Evolutionary conservation across 192 early-diverging fungal genomes (phyloP), one percentile per base, ranked within the genome.

Genomic region (Gaertneriomyces semiglobifer): DNA sequence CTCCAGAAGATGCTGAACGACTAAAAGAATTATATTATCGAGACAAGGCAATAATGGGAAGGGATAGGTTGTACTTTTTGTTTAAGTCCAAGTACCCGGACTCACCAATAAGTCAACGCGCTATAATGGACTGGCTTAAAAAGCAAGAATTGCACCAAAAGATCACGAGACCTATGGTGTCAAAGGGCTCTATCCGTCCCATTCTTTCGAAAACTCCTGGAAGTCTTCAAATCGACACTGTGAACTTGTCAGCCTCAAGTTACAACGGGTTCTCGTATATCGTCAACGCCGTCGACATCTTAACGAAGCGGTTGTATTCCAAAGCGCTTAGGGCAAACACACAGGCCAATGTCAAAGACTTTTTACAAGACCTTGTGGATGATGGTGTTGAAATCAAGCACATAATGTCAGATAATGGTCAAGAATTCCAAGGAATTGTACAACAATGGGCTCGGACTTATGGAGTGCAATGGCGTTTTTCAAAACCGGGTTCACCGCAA

Each of bases 91-190:
- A 38, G 12, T 60, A 44, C 44, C 59, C 58, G 20, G 48, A n/a
- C n/a, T n/a, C n/a, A n/a, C 45, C 48, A 14, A 68, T 68, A n/a
- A 51, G 46, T 40, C 66, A 68, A 60, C 19, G 66, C 16, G 60
- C 44, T 14, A 33, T 68, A 19, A 20, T 68, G 12, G 25, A 10
- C 14, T 60, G 18, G 18, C 43, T 60, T 14, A 60, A 60, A 44
- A 44, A 20, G 20, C 59, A 60, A 20, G 14, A 39, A 11, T 14
- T 60, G 9, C 44, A 20, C 12, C 59, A 60, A 44, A 10, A 33
- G 12, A 19, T 9, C 8, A 19, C 59, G 12, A 25, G 40, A 20
- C 59, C 59, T 8, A 11, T 44, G 25, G 43, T 14, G 20, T 16
- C 10, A 14, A 44, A 44, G 43, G 59, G 59, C 12, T n/a, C 11